Percentiles rank a stretch among this genome's conserved stretches.
phyloP scores from a whole-genome alignment of 179 eudicot species.

The Camellia oleifera region DNA sequence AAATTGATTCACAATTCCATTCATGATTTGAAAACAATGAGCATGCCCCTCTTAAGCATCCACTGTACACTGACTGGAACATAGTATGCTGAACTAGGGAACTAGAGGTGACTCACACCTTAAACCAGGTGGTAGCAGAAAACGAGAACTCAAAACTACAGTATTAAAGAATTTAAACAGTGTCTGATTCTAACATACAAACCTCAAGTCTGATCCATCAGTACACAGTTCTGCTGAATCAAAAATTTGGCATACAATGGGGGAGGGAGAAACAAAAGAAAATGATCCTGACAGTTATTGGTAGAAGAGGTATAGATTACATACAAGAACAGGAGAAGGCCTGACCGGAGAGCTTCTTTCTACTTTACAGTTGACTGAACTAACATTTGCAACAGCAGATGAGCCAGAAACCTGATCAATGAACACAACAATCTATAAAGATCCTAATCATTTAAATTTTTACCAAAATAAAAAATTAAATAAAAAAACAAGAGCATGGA shows the following conservation, averaged over 20 bases:
- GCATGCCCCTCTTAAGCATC: too few relatives aligned
- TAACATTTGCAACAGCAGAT: slow-evolving; percentile 41
- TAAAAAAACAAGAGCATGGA: slow-evolving; percentile 8
- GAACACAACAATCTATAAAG: background rate
- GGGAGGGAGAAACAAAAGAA: background rate
- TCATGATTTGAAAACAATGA: background rate
- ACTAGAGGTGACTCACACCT: too few relatives aligned
- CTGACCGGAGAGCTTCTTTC: slow-evolving; percentile 64
- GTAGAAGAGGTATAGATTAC: slow-evolving; percentile 16
- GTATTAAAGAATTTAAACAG: background rate
- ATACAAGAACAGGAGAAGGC: slow-evolving; percentile 46
- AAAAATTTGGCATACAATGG: background rate
- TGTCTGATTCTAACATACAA: background rate
- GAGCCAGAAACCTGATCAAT: slow-evolving; percentile 40
- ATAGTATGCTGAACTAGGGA: too few relatives aligned
- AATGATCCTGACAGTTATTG: background rate
- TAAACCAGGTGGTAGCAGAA: background rate
- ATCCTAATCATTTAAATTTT: background rate
- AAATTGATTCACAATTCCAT: too few relatives aligned
- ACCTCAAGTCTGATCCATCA: background rate
- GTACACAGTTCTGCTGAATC: background rate
- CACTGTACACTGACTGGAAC: background rate
- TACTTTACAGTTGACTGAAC: slow-evolving; percentile 47
- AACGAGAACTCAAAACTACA: background rate
- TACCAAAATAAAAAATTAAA: background rate